Evolutionary conservation across 2,329 filamentous ascomycete genomes (phyloP).

Genomic region (Phaeophleospora eucalypticola): DNA sequence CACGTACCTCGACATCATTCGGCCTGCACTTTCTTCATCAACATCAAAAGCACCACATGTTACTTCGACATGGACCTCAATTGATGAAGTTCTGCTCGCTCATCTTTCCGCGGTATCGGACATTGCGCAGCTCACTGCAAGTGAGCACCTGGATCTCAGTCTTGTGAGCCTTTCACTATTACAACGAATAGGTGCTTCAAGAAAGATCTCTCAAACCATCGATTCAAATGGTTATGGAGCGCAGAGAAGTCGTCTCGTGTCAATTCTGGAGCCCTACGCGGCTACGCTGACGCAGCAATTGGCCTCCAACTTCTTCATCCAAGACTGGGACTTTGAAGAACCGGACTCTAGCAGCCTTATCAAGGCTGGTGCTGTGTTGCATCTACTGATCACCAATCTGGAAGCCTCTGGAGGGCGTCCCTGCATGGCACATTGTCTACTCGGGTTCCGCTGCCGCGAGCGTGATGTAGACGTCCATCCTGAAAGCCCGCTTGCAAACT

Average conservation of each 20-base stretch:
- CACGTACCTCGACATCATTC: slow-evolving; percentile 85
- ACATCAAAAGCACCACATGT: slow-evolving; percentile 58
- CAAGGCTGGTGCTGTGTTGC: slow-evolving; percentile 72
- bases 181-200: slow-evolving; percentile 79
- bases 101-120: slow-evolving; percentile 75
- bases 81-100: slow-evolving; percentile 85
- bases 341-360: slow-evolving; percentile 68
- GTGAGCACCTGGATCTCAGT: slow-evolving; percentile 75
- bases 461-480: slow-evolving; percentile 65
- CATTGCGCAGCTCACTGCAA: slow-evolving; percentile 79
- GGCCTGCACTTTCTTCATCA: slow-evolving; percentile 69
- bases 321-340: slow-evolving; percentile 76
- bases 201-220: slow-evolving; percentile 71
- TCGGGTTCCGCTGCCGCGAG: slow-evolving; percentile 78
- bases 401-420: slow-evolving; percentile 70
- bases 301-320: slow-evolving; percentile 73
- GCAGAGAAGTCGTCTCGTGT: slow-evolving; percentile 28
- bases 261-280: slow-evolving; percentile 34
- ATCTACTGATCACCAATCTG: slow-evolving; percentile 79
- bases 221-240: slow-evolving; percentile 53
- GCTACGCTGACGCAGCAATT: slow-evolving; percentile 73
- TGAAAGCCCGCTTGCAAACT: slow-evolving; percentile 65
- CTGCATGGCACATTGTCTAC: slow-evolving; percentile 82
- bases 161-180: slow-evolving; percentile 76
- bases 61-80: slow-evolving; percentile 75